Percentiles rank a stretch among this genome's conserved stretches.
These are phyloP conservation scores for Rhynchospora breviuscula DNA, from an alignment of 176 grass and related monocot genomes.

Conservation along the genomic window DNA sequence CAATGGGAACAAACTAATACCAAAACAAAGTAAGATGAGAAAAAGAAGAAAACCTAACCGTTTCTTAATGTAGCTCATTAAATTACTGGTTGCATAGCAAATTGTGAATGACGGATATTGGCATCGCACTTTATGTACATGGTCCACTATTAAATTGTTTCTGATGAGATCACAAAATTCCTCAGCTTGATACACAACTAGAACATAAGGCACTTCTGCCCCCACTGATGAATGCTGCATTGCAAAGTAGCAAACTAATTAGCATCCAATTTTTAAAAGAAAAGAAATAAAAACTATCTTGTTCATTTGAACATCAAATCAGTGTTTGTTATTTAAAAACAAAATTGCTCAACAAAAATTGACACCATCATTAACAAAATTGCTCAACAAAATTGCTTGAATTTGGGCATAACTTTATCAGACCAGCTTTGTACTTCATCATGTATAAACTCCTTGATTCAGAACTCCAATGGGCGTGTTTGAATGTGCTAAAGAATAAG, in stretches of 20 bases:
- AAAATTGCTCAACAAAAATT: background rate
- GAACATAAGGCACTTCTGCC: slow-evolving; percentile 49
- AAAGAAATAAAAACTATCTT: background rate
- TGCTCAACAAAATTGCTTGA: background rate
- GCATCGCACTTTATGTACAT: slow-evolving; percentile 40
- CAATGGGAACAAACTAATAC: background rate
- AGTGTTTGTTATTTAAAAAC: background rate
- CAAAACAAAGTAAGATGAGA: slow-evolving; percentile 3
- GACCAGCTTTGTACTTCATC: too few species aligned
- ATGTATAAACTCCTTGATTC: too few species aligned
- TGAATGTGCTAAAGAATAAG: too few species aligned
- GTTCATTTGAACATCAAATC: slow-evolving; percentile 6
- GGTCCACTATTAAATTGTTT: slow-evolving; percentile 28
- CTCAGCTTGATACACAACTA: slow-evolving; percentile 71
- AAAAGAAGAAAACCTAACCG: slow-evolving; percentile 34
- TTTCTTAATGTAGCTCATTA: slow-evolving; percentile 77
- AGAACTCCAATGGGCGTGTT: too few species aligned
- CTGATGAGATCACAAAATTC: slow-evolving; percentile 72
- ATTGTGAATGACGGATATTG: slow-evolving; percentile 53
- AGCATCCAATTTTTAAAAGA: background rate
- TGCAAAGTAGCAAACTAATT: background rate
- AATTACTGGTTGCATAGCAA: slow-evolving; percentile 67
- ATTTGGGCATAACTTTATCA: too few species aligned
- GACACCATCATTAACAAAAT: background rate
- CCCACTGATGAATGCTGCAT: slow-evolving; percentile 44